A percentile compares a stretch with the other conserved stretches of the same genome.
Conservation (phyloP, 192 early-diverging fungal species). For the Umbelopsis ramanniana region DNA sequence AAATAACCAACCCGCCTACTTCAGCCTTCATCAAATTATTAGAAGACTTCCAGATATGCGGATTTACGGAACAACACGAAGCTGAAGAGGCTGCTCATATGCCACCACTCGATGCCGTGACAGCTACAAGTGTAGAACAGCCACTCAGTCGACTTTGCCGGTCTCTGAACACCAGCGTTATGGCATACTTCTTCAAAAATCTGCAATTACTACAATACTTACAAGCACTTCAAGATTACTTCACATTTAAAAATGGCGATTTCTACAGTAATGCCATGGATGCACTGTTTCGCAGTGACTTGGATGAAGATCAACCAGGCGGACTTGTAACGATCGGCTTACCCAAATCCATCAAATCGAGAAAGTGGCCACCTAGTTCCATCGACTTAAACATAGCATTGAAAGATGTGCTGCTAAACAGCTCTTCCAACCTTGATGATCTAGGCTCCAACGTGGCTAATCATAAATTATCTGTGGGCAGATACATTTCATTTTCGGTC, state of each 20-base stretch:
- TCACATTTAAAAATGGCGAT: constrained; percentile 45
- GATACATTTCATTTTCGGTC: constrained; percentile 9
- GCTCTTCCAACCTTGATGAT: constrained; percentile 14
- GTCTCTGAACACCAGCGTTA: constrained; percentile 47
- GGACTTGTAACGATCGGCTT: constrained; percentile 15
- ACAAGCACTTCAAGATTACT: constrained; percentile 42
- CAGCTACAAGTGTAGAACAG: constrained; percentile 29
- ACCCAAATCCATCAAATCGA: constrained; percentile 18
- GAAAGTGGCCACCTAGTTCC: constrained; percentile 31
- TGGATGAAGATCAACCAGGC: background rate
- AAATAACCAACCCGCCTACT: constrained; percentile 12
- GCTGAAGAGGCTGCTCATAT: constrained; percentile 20
- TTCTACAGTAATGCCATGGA: constrained; percentile 45
- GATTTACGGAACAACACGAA: background rate
- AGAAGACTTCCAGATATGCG: constrained; percentile 21
- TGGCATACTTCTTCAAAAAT: constrained; percentile 52
- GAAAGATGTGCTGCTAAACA: constrained; percentile 30
- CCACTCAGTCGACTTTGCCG: constrained; percentile 36
- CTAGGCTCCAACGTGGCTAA: no score
- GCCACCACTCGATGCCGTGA: constrained; percentile 39
- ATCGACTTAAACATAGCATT: constrained; percentile 37
- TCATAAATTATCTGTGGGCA: background rate
- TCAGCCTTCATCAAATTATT: constrained; percentile 32
- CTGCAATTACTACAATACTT: constrained; percentile 48
- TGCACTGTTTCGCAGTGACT: constrained; percentile 42